These are phyloP conservation scores for Vaccinium macrocarpon DNA, from an alignment of 148 eudicot genomes.

Conservation along the genomic window DNA sequence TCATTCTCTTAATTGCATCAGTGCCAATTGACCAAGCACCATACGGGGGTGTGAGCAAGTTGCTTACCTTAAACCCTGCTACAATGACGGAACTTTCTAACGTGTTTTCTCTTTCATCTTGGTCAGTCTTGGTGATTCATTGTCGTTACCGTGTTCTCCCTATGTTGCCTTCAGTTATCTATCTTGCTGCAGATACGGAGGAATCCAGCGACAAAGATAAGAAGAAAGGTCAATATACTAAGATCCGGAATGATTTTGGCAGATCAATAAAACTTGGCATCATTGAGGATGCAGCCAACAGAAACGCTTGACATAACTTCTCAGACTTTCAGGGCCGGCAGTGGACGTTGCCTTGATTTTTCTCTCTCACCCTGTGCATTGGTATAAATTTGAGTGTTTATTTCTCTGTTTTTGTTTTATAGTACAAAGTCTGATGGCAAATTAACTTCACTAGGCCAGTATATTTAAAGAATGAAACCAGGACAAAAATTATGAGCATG, in stretches of 20 bases:
- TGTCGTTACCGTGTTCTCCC: neutral
- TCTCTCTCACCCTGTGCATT: neutral
- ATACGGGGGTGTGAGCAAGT: too few species aligned
- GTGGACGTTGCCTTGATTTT: neutral
- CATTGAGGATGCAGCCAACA: constrained; percentile 96
- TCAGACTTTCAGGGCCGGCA: constrained; percentile 28
- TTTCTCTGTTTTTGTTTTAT: constrained; percentile 15
- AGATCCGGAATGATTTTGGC: constrained; percentile 99
- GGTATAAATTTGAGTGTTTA: neutral
- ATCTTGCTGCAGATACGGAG: constrained; percentile 57
- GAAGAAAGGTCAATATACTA: constrained; percentile 89
- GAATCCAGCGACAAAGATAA: constrained; percentile 63
- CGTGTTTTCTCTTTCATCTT: too few species aligned
- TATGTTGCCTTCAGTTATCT: neutral
- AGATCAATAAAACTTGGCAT: constrained; percentile 95
- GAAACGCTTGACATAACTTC: constrained; percentile 91
- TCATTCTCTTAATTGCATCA: too few species aligned
- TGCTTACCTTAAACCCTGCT: too few species aligned
- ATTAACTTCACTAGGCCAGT: constrained; percentile 81
- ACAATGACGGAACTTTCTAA: too few species aligned
- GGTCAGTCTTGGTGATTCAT: neutral
- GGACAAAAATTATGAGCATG: constrained; percentile 83
- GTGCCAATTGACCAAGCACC: too few species aligned
- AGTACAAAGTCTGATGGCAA: constrained; percentile 83
- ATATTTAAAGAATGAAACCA: constrained; percentile 87